phyloP scores from a whole-genome alignment of 2,329 filamentous ascomycete genomes.

The Ophiocordyceps sinensis region DNA sequence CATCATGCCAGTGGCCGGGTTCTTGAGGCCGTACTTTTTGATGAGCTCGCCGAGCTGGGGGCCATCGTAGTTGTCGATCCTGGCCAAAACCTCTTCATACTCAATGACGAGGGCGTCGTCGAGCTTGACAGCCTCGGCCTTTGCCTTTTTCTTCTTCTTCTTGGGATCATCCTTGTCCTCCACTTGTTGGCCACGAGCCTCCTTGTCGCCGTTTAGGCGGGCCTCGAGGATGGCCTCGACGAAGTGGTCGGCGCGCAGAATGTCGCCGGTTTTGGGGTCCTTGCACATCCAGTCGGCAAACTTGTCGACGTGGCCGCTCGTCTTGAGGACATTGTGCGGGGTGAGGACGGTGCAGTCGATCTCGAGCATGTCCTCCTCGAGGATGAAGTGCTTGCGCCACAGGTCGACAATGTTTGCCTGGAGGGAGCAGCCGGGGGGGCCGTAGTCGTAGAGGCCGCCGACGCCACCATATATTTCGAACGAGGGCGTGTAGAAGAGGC shows the following conservation, averaged over 20 bases:
- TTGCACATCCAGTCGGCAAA: conserved; percentile 99
- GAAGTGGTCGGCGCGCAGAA: conserved; percentile 88
- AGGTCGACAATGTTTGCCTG: conserved; percentile 77
- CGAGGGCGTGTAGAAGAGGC: conserved; percentile 86
- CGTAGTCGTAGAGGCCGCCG: conserved; percentile 84
- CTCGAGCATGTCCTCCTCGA: conserved; percentile 91
- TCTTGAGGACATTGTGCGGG: conserved; percentile 87
- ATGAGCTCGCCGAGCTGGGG: conserved; percentile 78
- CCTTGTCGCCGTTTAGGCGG: conserved; percentile 78
- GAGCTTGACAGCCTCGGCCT: conserved; percentile 65
- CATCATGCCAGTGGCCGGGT: conserved; percentile 64
- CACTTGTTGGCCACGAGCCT: conserved; percentile 72
- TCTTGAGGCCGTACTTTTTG: conserved; percentile 80
- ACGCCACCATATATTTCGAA: conserved; percentile 94
- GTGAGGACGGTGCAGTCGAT: conserved; percentile 91
- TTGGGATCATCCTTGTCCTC: conserved; percentile 58
- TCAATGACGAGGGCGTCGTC: conserved; percentile 76
- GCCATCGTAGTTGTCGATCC: conserved; percentile 90
- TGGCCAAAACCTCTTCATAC: conserved; percentile 82
- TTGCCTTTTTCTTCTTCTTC: conserved; percentile 86
- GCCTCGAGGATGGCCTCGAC: conserved; percentile 88
- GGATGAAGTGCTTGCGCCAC: conserved; percentile 87
- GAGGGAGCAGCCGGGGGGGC: conserved; percentile 73
- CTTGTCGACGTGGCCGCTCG: conserved; percentile 91
- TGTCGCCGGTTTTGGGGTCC: conserved; percentile 94